phyloP scores from a whole-genome alignment of 306 rosid species.

The Canavalia ensiformis region DNA sequence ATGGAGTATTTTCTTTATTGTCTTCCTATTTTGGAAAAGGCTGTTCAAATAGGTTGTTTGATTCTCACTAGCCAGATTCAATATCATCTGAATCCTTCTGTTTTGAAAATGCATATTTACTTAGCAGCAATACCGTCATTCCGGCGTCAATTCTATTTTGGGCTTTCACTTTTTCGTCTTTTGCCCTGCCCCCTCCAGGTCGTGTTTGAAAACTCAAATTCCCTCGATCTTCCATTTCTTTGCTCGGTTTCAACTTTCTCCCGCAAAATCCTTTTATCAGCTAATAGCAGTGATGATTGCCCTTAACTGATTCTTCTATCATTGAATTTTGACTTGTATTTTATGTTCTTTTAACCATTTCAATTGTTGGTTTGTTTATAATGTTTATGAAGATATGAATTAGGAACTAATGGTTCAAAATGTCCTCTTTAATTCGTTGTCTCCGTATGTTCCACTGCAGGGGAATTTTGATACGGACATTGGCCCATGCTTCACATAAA shows the following conservation, averaged over 20 bases:
- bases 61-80: slow-evolving; percentile 6
- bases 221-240: slow-evolving; percentile 21
- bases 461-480: slow-evolving; percentile 78
- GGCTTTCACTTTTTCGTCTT: neutral
- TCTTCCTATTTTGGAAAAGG: neutral
- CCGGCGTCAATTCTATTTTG: neutral
- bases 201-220: neutral
- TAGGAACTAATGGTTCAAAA: slow-evolving; percentile 10
- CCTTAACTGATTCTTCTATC: neutral
- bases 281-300: neutral
- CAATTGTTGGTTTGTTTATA: slow-evolving; percentile 12
- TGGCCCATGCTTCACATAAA: slow-evolving; percentile 75
- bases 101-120: slow-evolving; percentile 11
- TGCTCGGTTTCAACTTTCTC: slow-evolving; percentile 17
- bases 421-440: slow-evolving; percentile 17
- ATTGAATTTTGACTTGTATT: neutral
- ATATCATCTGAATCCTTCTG: neutral
- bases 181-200: neutral
- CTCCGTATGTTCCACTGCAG: slow-evolving; percentile 55
- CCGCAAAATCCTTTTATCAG: neutral
- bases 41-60: neutral
- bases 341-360: slow-evolving; percentile 1
- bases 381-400: neutral
- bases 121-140: neutral
- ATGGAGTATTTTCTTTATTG: neutral